These are phyloP conservation scores for Jatropha podagrica DNA, from an alignment of 441 rosid species.

Conservation along the genomic window DNA sequence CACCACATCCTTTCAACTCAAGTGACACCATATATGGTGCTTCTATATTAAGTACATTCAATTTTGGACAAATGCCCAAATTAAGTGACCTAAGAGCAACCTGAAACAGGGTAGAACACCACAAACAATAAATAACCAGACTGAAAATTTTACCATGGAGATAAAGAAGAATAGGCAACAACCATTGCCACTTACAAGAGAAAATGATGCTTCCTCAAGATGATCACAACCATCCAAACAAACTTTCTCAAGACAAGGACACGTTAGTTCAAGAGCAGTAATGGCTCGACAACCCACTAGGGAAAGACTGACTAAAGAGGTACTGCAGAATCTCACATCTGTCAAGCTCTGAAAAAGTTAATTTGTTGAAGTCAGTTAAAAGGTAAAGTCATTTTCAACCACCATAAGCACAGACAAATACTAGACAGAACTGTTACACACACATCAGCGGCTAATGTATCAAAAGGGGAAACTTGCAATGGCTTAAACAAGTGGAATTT, in stretches of 20 bases:
- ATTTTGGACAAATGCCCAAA: conserved; percentile 92
- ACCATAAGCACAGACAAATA: conserved; percentile 7
- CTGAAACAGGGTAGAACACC: conserved; percentile 34
- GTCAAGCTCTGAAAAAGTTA: conserved; percentile 72
- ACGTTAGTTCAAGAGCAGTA: conserved; percentile 67
- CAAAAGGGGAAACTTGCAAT: not conserved
- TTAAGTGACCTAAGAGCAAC: conserved; percentile 81
- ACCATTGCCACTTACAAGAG: conserved; percentile 64
- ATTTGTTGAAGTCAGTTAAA: conserved; percentile 14
- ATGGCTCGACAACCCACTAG: conserved; percentile 92
- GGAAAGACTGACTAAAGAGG: conserved; percentile 80
- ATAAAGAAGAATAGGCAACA: not conserved
- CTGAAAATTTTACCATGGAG: not conserved
- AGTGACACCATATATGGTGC: conserved; percentile 81
- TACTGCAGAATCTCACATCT: conserved; percentile 66
- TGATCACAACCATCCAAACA: conserved; percentile 97
- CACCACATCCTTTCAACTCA: conserved; percentile 97
- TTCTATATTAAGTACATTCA: conserved; percentile 70
- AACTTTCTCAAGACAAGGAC: conserved; percentile 80
- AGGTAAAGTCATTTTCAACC: not conserved
- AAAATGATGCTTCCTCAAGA: conserved; percentile 85
- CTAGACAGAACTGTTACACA: not conserved
- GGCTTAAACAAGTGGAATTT: not conserved
- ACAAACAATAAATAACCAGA: not conserved
- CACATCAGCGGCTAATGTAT: not conserved